Percentiles rank a stretch among this genome's conserved stretches.
These are phyloP conservation scores for Dentipellis sp. DNA, from an alignment of 768 basidiomycete genomes.

Conservation along the genomic window DNA sequence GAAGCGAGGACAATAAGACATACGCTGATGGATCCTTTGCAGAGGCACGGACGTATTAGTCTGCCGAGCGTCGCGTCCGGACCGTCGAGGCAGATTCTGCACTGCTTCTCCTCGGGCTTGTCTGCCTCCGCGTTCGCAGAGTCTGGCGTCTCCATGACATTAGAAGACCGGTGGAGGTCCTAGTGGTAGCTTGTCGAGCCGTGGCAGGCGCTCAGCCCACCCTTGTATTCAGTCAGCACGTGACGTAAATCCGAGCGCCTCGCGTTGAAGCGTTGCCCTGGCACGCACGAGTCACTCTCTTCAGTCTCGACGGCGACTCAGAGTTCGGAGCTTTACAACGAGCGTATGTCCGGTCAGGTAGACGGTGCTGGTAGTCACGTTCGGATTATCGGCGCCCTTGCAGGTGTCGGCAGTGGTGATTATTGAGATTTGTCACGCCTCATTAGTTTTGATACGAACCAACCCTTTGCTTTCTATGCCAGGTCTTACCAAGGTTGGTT, in stretches of 20 bases:
- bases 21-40: conserved; percentile 71
- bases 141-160: background rate
- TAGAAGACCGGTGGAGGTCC: background rate
- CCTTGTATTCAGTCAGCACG: background rate
- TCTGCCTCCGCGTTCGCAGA: background rate
- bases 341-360: background rate
- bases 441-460: background rate
- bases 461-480: background rate
- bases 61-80: conserved; percentile 56
- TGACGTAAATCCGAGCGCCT: background rate
- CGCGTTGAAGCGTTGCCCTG: too few relatives aligned
- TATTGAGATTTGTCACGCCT: background rate
- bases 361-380: background rate
- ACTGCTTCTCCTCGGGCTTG: conserved; percentile 44
- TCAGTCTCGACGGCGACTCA: too few relatives aligned
- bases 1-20: conserved; percentile 12
- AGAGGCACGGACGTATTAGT: conserved; percentile 75
- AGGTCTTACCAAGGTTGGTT: background rate
- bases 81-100: conserved; percentile 79
- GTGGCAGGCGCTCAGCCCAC: background rate
- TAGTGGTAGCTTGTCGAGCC: background rate
- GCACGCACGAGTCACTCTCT: too few relatives aligned
- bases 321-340: too few relatives aligned
- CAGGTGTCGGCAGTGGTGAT: background rate
- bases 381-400: background rate